Evolutionary conservation across 164 flowering plant species (phyloP).

Genomic region (Brasenia schreberi): DNA sequence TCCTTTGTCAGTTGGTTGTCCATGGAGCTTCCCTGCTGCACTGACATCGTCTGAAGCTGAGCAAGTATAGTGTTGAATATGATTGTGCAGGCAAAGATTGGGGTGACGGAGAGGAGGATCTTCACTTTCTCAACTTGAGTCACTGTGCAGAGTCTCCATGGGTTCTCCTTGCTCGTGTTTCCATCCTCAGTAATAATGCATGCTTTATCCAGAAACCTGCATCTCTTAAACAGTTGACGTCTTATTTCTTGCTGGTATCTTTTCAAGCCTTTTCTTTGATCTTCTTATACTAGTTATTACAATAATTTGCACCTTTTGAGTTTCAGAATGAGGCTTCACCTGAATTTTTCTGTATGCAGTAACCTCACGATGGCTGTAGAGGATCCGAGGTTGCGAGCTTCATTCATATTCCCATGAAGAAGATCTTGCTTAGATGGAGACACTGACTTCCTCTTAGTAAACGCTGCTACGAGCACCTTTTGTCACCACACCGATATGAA

Average conservation of each 20-base stretch:
- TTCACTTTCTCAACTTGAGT: constrained; percentile 67
- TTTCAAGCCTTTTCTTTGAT: not conserved
- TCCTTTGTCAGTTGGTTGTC: constrained; percentile 26
- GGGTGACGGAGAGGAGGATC: constrained; percentile 42
- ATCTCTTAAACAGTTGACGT: not conserved
- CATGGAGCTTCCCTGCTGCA: constrained; percentile 67
- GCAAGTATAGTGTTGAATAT: constrained; percentile 67
- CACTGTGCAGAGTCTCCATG: constrained; percentile 60
- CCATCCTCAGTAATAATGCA: constrained; percentile 48
- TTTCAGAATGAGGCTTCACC: constrained; percentile 6
- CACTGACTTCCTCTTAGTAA: constrained; percentile 45
- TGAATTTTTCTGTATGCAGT: constrained; percentile 14
- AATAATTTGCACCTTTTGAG: too few relatives aligned
- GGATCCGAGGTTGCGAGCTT: constrained; percentile 3
- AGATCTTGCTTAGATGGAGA: constrained; percentile 38
- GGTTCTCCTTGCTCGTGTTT: constrained; percentile 27
- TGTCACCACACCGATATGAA: not conserved
- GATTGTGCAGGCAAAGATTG: constrained; percentile 70
- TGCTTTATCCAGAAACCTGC: constrained; percentile 94
- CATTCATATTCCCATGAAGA: constrained; percentile 36
- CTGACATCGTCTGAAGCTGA: constrained; percentile 77
- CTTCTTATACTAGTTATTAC: not conserved
- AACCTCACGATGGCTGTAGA: not conserved
- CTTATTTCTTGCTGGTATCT: not conserved
- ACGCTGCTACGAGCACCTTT: constrained; percentile 84